Evolutionary conservation across 2,329 filamentous ascomycete genomes (phyloP), one percentile per base, ranked within the genome.

Genomic region (Alternaria brassicicola): DNA sequence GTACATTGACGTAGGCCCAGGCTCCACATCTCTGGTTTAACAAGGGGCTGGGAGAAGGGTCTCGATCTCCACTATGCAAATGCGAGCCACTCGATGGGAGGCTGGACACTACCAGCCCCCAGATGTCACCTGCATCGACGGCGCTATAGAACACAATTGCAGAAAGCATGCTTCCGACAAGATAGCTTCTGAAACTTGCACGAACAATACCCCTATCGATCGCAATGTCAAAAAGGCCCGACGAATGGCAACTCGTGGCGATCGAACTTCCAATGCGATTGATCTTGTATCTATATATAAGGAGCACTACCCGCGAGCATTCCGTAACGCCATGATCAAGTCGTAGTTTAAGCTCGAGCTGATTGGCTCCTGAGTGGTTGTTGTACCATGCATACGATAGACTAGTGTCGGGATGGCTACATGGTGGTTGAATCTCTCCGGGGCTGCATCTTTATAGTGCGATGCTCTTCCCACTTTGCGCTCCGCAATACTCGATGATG

Each of bases 1-100:
- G 64, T 60, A 55, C 49, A 19, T 55, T 68, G 67, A 70, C 66
- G 65, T 69, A 42, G 36, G 57, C 57, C 53, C 35, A 57, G 49
- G 48, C 49, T 56, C 52, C 51, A 43, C 45, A 39, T 51, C 36
- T 45, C 38, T 30, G 6, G 30, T 36, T 15, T 35, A 39, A 19
- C 35, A 31, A 36, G n/a, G 48, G 35, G 35, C 33, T 35, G 33
- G 35, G 2, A 45, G 38, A 43, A 56, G 38, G 48, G 48, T 52
- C 41, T 35, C 26, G 33, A 47, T 38, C 41, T 41, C 26, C 30
- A 36, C 39, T 21, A 17, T 26, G 52, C 36, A 55, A 26, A 48
- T 41, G 30, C 43, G 43, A 47, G 19, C 43, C 25, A 35, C 19
- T 35, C 31, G 30, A 47, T 35, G 43, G 28, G 13, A 9, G 31